Conservation (phyloP, 208 protist species). For the Wallacemonas sp. region DNA sequence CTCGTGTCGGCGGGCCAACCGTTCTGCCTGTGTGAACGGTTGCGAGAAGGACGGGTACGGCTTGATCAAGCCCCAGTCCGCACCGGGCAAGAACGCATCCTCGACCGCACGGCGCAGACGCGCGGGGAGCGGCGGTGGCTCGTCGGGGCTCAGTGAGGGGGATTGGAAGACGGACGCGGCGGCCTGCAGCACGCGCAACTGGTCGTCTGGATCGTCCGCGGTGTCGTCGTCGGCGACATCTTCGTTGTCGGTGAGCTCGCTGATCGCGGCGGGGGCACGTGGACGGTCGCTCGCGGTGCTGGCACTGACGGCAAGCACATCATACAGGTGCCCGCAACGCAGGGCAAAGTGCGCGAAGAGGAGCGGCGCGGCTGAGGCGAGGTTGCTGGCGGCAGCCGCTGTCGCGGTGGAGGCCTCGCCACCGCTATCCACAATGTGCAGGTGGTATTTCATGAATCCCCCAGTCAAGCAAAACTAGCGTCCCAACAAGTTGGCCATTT, state of each 20-base stretch:
- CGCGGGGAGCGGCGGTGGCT: not conserved
- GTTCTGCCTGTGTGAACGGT: conserved; percentile 46
- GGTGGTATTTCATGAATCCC: conserved; percentile 33
- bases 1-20: conserved; percentile 9
- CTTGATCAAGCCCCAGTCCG: conserved; percentile 13
- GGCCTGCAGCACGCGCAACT: conserved; percentile 16
- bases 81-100: not conserved
- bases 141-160: not conserved
- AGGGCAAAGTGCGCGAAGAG: conserved; percentile 76
- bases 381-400: not conserved
- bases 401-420: not conserved
- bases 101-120: not conserved
- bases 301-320: conserved; percentile 58
- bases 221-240: not conserved
- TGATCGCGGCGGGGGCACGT: not conserved
- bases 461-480: conserved; percentile 3
- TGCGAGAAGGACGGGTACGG: conserved; percentile 52
- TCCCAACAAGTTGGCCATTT: no score
- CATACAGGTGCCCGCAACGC: conserved; percentile 56
- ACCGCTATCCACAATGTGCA: conserved; percentile 75
- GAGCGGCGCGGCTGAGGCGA: conserved; percentile 29
- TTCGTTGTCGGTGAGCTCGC: conserved; percentile 1
- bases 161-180: conserved; percentile 6
- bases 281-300: conserved; percentile 36
- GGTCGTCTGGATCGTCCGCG: conserved; percentile 15